Conservation (phyloP, 495 filamentous ascomycete genomes). For the Penicillium ochrochloron region DNA sequence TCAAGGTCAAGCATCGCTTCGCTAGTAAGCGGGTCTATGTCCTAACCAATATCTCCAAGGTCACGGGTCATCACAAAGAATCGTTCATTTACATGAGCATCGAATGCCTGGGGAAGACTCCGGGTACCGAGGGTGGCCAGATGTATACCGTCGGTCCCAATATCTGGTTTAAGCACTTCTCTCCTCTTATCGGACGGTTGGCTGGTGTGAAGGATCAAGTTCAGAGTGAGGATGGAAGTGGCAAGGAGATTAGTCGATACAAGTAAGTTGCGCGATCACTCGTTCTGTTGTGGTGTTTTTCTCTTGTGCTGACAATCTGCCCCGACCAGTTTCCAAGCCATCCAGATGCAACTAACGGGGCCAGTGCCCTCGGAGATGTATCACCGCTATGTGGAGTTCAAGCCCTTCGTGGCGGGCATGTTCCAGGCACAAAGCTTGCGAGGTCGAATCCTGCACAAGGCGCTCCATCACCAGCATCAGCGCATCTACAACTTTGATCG, state of each 20-base stretch:
- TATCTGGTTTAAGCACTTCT: conserved; percentile 82
- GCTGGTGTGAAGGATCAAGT: conserved; percentile 72
- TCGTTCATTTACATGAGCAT: conserved; percentile 70
- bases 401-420: conserved; percentile 86
- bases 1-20: conserved; percentile 78
- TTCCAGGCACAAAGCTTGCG: conserved; percentile 77
- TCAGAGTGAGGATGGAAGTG: conserved; percentile 47
- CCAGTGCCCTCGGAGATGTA: conserved; percentile 80
- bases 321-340: conserved; percentile 81
- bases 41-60: conserved; percentile 64
- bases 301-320: conserved; percentile 8
- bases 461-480: conserved; percentile 86
- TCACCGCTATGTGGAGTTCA: conserved; percentile 91
- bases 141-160: conserved; percentile 79
- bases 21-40: conserved; percentile 86
- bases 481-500: conserved; percentile 87
- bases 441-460: conserved; percentile 78
- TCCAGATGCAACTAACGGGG: conserved; percentile 84
- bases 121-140: conserved; percentile 70
- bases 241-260: conserved; percentile 64
- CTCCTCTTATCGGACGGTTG: conserved; percentile 84
- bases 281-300: conserved; percentile 1
- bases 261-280: conserved; percentile 56
- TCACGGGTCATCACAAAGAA: conserved; percentile 57
- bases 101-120: conserved; percentile 73